Evolutionary conservation across 176 grass and related monocot genomes (phyloP), one percentile per base, ranked within the genome.

Genomic region (Eragrostis curvula): DNA sequence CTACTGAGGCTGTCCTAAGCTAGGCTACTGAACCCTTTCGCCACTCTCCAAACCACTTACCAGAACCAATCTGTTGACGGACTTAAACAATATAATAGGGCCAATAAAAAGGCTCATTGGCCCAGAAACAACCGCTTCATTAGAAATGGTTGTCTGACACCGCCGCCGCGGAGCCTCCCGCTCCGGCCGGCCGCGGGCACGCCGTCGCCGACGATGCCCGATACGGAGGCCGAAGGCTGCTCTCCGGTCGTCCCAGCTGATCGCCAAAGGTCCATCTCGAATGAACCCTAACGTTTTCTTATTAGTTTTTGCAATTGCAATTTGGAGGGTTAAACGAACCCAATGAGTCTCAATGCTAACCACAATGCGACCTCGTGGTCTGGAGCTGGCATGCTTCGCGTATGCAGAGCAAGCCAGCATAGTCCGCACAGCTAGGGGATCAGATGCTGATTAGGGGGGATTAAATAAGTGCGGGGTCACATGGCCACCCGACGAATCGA

Each of bases 391-490:
- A 46, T 75, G 71, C 29, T 71, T 42, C 44, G 5, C 36, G 10
- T 42, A 28, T 12, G 53, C 20, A 28, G 39, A 56, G 39, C 39
- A 84, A 67, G 41, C 73, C 63, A 85, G 45, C 45, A 51, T 51
- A 56, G 43, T 71, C 56, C 29, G 3, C 75, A 1, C 0, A 27
- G 14, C 13, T 32, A 79, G 67, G 68, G 58, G 23, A 55, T 73
- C 10, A 21, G 46, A 24, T 69, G 41, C 73, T 77, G 52, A 59
- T 77, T 70, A 48, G 4, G 53, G 4, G 53, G 43, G 65, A 59
- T 77, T 70, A 78, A 78, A 71, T 53, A 78, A 78, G 65, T 59
- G 28, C 12, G 42, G 6, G n/a, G 42, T 77, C 23, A 78, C 83
- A 78, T 78, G 74, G 43, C 7, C 53, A 62, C 5, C 20, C 28